These are phyloP conservation scores for Biscogniauxia marginata DNA, from an alignment of 2,329 filamentous ascomycete genomes.

Conservation along the genomic window DNA sequence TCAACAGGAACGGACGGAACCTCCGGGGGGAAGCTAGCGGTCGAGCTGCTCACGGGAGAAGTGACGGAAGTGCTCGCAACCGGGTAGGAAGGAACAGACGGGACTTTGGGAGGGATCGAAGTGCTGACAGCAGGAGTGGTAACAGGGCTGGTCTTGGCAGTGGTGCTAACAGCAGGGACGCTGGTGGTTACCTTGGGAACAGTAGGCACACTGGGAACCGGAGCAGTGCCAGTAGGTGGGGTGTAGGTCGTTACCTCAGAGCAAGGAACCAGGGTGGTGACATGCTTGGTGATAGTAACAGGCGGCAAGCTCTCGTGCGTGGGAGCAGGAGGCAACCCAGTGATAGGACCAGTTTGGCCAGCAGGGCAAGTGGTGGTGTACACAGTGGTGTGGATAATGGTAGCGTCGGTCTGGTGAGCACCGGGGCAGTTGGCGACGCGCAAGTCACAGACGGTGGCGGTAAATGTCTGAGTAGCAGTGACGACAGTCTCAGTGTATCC, in stretches of 20 bases:
- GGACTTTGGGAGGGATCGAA: neutral
- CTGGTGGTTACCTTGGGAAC: constrained; percentile 5
- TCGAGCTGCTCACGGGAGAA: no score
- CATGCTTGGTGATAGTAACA: constrained; percentile 22
- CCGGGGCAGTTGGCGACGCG: constrained; percentile 41
- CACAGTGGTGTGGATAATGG: constrained; percentile 33
- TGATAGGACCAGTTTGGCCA: constrained; percentile 22
- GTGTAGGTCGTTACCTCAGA: constrained; percentile 26
- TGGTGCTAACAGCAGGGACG: neutral
- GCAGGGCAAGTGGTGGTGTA: constrained; percentile 33
- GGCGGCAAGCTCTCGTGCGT: constrained; percentile 9
- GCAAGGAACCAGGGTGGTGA: constrained; percentile 27
- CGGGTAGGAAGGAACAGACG: neutral
- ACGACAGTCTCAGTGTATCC: constrained; percentile 24
- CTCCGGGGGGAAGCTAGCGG: no score
- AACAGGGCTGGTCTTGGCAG: constrained; percentile 7
- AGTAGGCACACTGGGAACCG: constrained; percentile 17
- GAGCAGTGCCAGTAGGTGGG: constrained; percentile 20
- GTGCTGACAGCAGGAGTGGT: neutral
- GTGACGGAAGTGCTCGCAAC: no score
- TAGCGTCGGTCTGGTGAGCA: constrained; percentile 34
- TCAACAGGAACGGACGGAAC: no score
- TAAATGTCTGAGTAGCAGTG: constrained; percentile 26
- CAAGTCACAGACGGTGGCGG: constrained; percentile 38
- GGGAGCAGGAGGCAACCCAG: constrained; percentile 18